Evolutionary conservation across 768 basidiomycete genomes (phyloP).

Genomic region (Lactifluus subvellereus): DNA sequence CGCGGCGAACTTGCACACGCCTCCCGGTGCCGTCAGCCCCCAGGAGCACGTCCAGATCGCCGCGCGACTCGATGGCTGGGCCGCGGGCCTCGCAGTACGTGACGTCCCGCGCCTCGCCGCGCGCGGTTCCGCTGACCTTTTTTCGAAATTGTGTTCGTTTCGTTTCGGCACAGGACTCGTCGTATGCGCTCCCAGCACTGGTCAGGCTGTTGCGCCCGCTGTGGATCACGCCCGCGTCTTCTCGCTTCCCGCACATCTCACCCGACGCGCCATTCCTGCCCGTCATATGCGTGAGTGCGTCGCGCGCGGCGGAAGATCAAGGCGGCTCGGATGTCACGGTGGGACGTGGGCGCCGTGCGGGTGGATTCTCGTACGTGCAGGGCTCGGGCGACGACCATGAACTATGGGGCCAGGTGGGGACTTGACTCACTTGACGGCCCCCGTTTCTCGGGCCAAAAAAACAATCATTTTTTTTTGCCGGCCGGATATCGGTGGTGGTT

Average conservation of each 20-base stretch:
- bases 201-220: constrained; percentile 69
- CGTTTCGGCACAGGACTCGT: constrained; percentile 49
- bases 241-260: constrained; percentile 40
- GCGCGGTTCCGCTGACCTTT: neutral
- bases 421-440: neutral
- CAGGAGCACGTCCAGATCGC: constrained; percentile 84
- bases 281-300: constrained; percentile 82
- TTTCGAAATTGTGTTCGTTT: too few relatives aligned
- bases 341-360: constrained; percentile 51
- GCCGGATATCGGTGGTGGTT: too few relatives aligned
- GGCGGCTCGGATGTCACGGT: constrained; percentile 40
- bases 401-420: constrained; percentile 69
- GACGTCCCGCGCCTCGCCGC: neutral
- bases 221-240: constrained; percentile 78
- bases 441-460: too few relatives aligned
- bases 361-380: constrained; percentile 85
- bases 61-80: constrained; percentile 59
- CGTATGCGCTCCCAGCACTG: constrained; percentile 60
- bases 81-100: constrained; percentile 53
- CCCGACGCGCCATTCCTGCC: constrained; percentile 46
- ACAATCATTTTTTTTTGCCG: too few relatives aligned
- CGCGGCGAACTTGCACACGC: constrained; percentile 50
- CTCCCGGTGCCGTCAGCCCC: constrained; percentile 57
- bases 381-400: constrained; percentile 96
- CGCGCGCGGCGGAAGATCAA: constrained; percentile 60